Percentiles rank a stretch among this genome's conserved stretches.
Conservation (phyloP, 1,284 basidiomycete species). For the Sporisorium graminicola region DNA sequence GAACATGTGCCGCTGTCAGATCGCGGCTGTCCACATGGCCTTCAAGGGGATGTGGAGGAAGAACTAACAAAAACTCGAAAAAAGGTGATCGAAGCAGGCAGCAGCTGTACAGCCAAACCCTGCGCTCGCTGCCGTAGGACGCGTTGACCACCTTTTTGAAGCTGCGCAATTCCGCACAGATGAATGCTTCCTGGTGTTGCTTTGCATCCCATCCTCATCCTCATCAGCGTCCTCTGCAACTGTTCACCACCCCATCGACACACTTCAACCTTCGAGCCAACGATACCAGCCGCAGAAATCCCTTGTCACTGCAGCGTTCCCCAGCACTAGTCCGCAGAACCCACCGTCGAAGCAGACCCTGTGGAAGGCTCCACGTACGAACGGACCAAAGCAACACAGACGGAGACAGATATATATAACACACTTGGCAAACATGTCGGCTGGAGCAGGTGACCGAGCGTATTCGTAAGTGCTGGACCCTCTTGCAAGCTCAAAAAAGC, state of each 20-base stretch:
- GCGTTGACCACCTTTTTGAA: conserved; percentile 29
- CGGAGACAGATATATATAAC: background rate
- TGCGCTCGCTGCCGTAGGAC: conserved; percentile 17
- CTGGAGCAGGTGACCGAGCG: conserved; percentile 66
- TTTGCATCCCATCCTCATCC: background rate
- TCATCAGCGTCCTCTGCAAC: background rate
- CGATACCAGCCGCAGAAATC: no score
- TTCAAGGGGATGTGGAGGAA: conserved; percentile 12
- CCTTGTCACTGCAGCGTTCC: no score
- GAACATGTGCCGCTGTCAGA: background rate
- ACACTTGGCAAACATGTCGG: conserved; percentile 55
- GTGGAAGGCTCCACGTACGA: background rate
- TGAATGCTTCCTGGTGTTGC: conserved; percentile 19
- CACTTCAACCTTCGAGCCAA: no score
- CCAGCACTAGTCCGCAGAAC: no score
- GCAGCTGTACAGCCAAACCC: background rate
- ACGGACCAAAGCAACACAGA: background rate
- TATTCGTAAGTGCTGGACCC: conserved; percentile 52
- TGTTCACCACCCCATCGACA: background rate
- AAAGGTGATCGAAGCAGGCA: conserved; percentile 6
- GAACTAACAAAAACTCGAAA: background rate
- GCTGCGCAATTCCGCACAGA: background rate
- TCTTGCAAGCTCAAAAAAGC: background rate
- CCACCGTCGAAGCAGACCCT: background rate
- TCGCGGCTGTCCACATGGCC: background rate